phyloP scores from a whole-genome alignment of 345 rosid species.

The Hibiscus mutabilis region DNA sequence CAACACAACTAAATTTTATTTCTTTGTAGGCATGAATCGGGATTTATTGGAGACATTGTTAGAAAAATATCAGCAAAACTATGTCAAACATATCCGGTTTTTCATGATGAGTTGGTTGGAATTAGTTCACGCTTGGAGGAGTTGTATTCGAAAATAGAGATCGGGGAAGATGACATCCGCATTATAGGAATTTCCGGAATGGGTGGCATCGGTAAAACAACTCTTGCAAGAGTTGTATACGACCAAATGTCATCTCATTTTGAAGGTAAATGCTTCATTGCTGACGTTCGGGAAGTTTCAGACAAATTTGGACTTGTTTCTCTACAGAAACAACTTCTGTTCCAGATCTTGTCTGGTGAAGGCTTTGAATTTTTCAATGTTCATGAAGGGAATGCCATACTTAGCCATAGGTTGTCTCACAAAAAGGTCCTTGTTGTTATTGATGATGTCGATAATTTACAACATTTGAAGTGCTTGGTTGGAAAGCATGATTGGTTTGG shows the following conservation, averaged over 20 bases:
- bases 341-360: background rate
- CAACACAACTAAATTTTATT: too few species aligned
- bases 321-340: slow-evolving; percentile 28
- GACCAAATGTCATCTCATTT: slow-evolving; percentile 14
- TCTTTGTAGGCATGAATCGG: too few species aligned
- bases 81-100: too few species aligned
- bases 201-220: slow-evolving; percentile 42
- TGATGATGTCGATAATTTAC: slow-evolving; percentile 43
- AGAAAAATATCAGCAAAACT: too few species aligned
- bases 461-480: slow-evolving; percentile 34
- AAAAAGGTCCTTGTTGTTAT: slow-evolving; percentile 28
- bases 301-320: too few species aligned
- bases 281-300: too few species aligned
- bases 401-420: too few species aligned
- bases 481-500: slow-evolving; percentile 43
- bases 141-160: too few species aligned
- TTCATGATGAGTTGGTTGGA: background rate
- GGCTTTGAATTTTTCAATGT: too few species aligned
- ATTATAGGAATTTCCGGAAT: slow-evolving; percentile 24
- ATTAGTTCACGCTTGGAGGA: too few species aligned
- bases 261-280: slow-evolving; percentile 12
- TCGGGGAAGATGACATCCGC: background rate
- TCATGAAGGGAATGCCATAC: too few species aligned
- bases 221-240: slow-evolving; percentile 20
- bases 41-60: too few species aligned